phyloP scores from a whole-genome alignment of 805 yeast species.

The Suhomyces vadensis region DNA sequence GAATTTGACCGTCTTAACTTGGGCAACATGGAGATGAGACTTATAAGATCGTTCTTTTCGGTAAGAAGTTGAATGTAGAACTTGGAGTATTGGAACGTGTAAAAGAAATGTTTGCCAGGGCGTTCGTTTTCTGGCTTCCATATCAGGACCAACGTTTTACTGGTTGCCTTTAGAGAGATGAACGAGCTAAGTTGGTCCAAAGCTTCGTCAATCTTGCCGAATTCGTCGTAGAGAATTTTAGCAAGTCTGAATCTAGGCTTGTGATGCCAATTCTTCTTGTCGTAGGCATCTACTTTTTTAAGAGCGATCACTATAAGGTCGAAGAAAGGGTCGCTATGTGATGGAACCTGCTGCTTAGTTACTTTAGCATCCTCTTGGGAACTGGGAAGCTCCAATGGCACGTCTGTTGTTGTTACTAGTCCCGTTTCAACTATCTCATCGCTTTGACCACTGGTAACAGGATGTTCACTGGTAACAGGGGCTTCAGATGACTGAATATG shows the following conservation, averaged over 20 bases:
- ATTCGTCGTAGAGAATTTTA: slow-evolving; percentile 54
- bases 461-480: no score
- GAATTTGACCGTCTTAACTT: slow-evolving; percentile 78
- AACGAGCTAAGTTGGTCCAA: slow-evolving; percentile 61
- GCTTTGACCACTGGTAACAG: no score
- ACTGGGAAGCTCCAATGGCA: no score
- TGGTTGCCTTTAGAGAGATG: slow-evolving; percentile 63
- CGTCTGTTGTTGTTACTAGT: no score
- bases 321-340: slow-evolving; percentile 34
- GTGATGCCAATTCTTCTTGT: slow-evolving; percentile 92
- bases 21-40: slow-evolving; percentile 61
- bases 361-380: no score
- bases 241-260: slow-evolving; percentile 77
- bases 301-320: slow-evolving; percentile 47
- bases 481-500: no score
- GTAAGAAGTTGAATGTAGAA: slow-evolving; percentile 61
- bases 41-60: slow-evolving; percentile 54
- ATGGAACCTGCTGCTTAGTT: no score
- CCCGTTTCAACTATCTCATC: no score
- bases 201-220: slow-evolving; percentile 55
- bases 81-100: slow-evolving; percentile 65
- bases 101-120: slow-evolving; percentile 90
- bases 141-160: slow-evolving; percentile 73
- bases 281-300: slow-evolving; percentile 50
- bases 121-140: slow-evolving; percentile 94